Conservation (phyloP, 129 eudicot species). For the Flaveria bidentis region DNA sequence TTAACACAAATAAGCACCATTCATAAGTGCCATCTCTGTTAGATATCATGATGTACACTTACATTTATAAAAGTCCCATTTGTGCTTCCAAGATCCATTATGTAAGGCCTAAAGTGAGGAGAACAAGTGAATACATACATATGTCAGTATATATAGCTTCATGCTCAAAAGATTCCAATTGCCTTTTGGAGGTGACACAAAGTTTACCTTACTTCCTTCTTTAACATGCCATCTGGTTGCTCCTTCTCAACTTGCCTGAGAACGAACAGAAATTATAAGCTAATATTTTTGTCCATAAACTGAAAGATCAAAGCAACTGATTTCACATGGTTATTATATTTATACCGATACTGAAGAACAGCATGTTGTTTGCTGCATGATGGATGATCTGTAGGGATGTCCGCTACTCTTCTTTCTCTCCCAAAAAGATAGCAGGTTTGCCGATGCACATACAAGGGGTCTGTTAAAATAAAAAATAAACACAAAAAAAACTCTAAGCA, state of each 20-base stretch:
- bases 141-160: background rate
- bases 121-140: conserved; percentile 14
- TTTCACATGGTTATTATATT: conserved; percentile 4
- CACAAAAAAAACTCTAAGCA: conserved; percentile 13
- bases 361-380: conserved; percentile 99
- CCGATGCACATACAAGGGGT: conserved; percentile 94
- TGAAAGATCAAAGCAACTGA: background rate
- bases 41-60: conserved; percentile 31
- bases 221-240: conserved; percentile 69
- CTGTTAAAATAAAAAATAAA: conserved; percentile 41
- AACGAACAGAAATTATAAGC: conserved; percentile 22
- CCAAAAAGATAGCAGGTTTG: conserved; percentile 95
- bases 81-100: conserved; percentile 99
- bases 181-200: background rate
- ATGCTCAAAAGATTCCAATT: background rate
- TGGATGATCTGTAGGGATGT: conserved; percentile 96
- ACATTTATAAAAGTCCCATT: conserved; percentile 90
- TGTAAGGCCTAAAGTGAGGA: conserved; percentile 63
- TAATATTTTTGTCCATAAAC: background rate
- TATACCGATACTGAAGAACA: conserved; percentile 86
- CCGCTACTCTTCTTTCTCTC: conserved; percentile 96
- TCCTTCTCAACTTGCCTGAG: conserved; percentile 95
- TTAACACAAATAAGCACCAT: background rate
- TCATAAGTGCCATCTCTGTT: background rate
- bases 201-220: conserved; percentile 66